A percentile compares a stretch with the other conserved stretches of the same genome.
These are phyloP conservation scores for Cephaloascus albidus DNA, from an alignment of 805 yeast genomes.

Conservation along the genomic window DNA sequence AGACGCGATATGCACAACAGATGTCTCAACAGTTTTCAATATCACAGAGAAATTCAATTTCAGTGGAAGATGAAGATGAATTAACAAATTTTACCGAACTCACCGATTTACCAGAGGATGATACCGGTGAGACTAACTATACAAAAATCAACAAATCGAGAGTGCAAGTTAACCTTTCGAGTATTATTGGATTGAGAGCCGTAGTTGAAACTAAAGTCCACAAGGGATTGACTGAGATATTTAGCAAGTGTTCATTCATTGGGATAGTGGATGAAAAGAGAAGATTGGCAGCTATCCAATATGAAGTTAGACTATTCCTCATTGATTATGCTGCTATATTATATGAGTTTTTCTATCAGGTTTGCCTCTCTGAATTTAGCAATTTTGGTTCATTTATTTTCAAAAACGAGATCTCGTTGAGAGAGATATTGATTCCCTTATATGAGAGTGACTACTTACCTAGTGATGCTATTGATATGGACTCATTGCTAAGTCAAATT, in stretches of 20 bases:
- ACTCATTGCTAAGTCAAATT: constrained; percentile 1
- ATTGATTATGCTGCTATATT: constrained; percentile 73
- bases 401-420: constrained; percentile 17
- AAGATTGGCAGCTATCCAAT: constrained; percentile 76
- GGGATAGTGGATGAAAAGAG: constrained; percentile 72
- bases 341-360: constrained; percentile 69
- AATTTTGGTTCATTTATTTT: constrained; percentile 55
- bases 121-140: not conserved
- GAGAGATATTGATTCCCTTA: constrained; percentile 27
- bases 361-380: constrained; percentile 67
- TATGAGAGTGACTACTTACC: constrained; percentile 11
- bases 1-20: not conserved
- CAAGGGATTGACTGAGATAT: constrained; percentile 51
- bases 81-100: not conserved
- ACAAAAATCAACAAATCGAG: constrained; percentile 13
- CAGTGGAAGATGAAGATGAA: constrained; percentile 3
- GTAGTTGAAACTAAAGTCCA: constrained; percentile 38
- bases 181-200: constrained; percentile 47
- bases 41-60: not conserved
- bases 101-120: not conserved
- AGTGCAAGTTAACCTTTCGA: constrained; percentile 40
- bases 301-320: constrained; percentile 66
- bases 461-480: not conserved
- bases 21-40: not conserved
- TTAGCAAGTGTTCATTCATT: constrained; percentile 63